A percentile compares a stretch with the other conserved stretches of the same genome.
Conservation (phyloP, 306 rosid genomes). For the Datisca glomerata region DNA sequence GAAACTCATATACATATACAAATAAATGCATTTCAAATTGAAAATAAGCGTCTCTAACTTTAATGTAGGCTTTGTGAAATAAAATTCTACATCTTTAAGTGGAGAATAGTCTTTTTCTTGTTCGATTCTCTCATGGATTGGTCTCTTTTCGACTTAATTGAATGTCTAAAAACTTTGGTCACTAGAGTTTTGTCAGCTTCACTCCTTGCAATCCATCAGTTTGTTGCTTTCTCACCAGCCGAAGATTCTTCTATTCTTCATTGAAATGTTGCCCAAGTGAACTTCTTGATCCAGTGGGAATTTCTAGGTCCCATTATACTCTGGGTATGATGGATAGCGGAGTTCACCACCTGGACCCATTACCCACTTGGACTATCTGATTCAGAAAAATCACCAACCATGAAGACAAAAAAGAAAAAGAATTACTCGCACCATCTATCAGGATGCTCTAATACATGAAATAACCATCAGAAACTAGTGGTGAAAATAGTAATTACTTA, state of each 20-base stretch:
- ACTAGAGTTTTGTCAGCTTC: conserved; percentile 63
- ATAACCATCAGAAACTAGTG: background rate
- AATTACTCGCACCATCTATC: background rate
- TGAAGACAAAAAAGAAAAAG: background rate
- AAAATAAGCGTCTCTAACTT: too few species aligned
- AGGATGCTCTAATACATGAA: background rate
- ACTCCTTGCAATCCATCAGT: conserved; percentile 35
- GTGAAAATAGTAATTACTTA: conserved; percentile 12
- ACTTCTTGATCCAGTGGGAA: conserved; percentile 61
- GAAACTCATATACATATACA: too few species aligned
- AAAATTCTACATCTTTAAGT: conserved; percentile 24
- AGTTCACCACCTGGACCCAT: conserved; percentile 99
- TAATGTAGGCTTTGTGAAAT: too few species aligned
- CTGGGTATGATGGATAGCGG: conserved; percentile 95
- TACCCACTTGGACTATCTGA: conserved; percentile 98
- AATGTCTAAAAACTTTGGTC: conserved; percentile 42
- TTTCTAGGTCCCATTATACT: conserved; percentile 75
- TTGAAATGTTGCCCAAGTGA: conserved; percentile 58
- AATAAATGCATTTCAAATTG: too few species aligned
- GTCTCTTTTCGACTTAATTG: conserved; percentile 46
- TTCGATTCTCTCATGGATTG: too few species aligned
- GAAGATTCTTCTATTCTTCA: conserved; percentile 57
- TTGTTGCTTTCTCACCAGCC: conserved; percentile 38
- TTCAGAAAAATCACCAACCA: background rate
- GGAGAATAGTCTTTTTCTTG: conserved; percentile 39